phyloP scores from a whole-genome alignment of 768 basidiomycete species.

The Lepiota brunneoincarnata region DNA sequence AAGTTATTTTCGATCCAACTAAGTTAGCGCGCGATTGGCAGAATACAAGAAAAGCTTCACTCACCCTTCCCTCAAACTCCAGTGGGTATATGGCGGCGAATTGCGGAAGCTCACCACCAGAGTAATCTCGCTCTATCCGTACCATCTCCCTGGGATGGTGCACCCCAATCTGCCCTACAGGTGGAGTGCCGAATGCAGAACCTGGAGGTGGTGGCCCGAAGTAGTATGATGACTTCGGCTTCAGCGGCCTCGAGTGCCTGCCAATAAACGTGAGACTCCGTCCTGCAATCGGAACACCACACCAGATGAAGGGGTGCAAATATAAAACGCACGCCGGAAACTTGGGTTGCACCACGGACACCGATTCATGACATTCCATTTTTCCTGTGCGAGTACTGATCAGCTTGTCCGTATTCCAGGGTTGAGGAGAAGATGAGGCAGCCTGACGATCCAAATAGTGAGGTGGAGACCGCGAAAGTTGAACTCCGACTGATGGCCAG shows the following conservation, averaged over 20 bases:
- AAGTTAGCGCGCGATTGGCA: constrained; percentile 1
- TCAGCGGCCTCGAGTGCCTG: constrained; percentile 42
- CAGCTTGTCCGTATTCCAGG: too few relatives aligned
- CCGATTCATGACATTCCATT: constrained; percentile 41
- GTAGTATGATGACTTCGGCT: constrained; percentile 82
- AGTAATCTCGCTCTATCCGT: constrained; percentile 90
- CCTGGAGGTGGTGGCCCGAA: constrained; percentile 77
- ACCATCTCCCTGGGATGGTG: constrained; percentile 93
- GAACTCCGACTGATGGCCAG: too few relatives aligned
- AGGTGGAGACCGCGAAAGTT: too few relatives aligned
- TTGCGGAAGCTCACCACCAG: constrained; percentile 85
- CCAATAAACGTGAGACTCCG: neutral
- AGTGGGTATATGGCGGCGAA: constrained; percentile 87
- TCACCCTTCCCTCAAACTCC: constrained; percentile 89
- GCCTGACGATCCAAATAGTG: too few relatives aligned
- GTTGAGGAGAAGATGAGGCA: too few relatives aligned
- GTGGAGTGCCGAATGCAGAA: constrained; percentile 77
- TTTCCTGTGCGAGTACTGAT: constrained; percentile 30
- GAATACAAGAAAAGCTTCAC: constrained; percentile 23
- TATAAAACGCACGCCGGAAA: constrained; percentile 22
- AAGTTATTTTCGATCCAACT: neutral
- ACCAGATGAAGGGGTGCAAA: constrained; percentile 9
- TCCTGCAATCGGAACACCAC: constrained; percentile 1
- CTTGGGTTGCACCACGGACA: constrained; percentile 33
- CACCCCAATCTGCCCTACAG: constrained; percentile 81